phyloP scores from a whole-genome alignment of 106 monocot species.

The Chionographis japonica region DNA sequence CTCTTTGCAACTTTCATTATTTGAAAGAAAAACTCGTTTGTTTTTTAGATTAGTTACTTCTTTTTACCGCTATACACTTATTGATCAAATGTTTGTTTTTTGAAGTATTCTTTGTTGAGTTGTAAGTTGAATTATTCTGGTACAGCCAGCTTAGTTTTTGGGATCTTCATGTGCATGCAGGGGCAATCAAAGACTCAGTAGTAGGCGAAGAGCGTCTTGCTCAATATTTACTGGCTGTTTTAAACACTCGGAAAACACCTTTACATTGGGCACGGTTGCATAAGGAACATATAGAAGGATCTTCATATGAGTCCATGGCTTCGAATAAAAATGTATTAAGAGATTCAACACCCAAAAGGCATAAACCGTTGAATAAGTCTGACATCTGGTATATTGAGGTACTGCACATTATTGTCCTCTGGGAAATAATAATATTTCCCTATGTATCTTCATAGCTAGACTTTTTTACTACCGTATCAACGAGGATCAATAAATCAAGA shows the following conservation, averaged over 20 bases:
- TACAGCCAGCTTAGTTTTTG: background rate
- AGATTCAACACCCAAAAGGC: constrained; percentile 29
- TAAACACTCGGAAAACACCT: constrained; percentile 56
- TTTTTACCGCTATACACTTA: too few relatives aligned
- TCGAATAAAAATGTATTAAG: constrained; percentile 8
- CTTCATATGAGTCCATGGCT: background rate
- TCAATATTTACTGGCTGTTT: constrained; percentile 48
- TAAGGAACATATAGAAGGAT: constrained; percentile 11
- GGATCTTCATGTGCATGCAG: constrained; percentile 16
- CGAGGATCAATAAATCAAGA: too few relatives aligned
- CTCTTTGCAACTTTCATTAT: too few relatives aligned
- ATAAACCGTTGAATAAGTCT: constrained; percentile 21
- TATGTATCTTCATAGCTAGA: background rate
- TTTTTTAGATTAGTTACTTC: too few relatives aligned
- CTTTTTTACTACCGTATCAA: background rate
- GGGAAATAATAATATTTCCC: background rate
- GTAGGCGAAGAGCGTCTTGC: constrained; percentile 76
- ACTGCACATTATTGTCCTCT: background rate
- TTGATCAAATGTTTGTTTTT: too few relatives aligned
- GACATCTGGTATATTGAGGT: constrained; percentile 60
- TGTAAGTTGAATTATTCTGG: too few relatives aligned
- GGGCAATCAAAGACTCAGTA: constrained; percentile 65
- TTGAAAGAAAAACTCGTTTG: too few relatives aligned
- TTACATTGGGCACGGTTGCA: constrained; percentile 50
- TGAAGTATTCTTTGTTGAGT: too few relatives aligned